These are phyloP conservation scores for Candida boleticola DNA, from an alignment of 805 yeast species.

Conservation along the genomic window DNA sequence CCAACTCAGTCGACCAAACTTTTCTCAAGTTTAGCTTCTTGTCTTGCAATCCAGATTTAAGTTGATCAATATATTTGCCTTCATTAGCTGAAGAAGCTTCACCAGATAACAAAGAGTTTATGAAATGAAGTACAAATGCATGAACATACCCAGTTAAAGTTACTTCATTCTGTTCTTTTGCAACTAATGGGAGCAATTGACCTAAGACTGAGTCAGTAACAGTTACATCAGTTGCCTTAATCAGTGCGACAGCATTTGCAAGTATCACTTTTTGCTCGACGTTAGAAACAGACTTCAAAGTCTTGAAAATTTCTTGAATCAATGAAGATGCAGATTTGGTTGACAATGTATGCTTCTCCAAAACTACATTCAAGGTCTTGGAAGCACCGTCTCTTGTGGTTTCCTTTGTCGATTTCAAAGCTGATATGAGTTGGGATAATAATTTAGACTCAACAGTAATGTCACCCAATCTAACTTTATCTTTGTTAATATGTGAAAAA, in stretches of 20 bases:
- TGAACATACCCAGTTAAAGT: slow-evolving; percentile 50
- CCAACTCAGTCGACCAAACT: slow-evolving; percentile 63
- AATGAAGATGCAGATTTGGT: slow-evolving; percentile 28
- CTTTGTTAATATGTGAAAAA: slow-evolving; percentile 21
- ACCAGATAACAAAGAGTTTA: slow-evolving; percentile 10
- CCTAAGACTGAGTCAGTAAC: slow-evolving; percentile 36
- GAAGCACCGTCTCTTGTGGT: slow-evolving; percentile 52
- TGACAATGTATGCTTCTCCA: slow-evolving; percentile 15
- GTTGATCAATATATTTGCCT: slow-evolving; percentile 18
- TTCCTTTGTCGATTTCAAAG: slow-evolving; percentile 70
- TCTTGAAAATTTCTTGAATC: slow-evolving; percentile 53
- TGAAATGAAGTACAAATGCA: slow-evolving; percentile 48
- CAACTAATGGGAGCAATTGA: slow-evolving; percentile 48
- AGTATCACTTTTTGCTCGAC: slow-evolving; percentile 64
- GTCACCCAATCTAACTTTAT: slow-evolving; percentile 39
- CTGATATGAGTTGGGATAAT: slow-evolving; percentile 48
- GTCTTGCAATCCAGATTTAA: slow-evolving; percentile 63
- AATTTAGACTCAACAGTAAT: slow-evolving; percentile 41
- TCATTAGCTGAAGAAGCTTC: slow-evolving; percentile 9
- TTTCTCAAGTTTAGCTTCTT: slow-evolving; percentile 61
- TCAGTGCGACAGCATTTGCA: slow-evolving; percentile 41
- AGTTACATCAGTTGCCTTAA: slow-evolving; percentile 22
- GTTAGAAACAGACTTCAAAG: slow-evolving; percentile 54
- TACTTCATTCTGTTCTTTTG: slow-evolving; percentile 75
- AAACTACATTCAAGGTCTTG: slow-evolving; percentile 25